Evolutionary conservation across 768 basidiomycete species (phyloP).

Genomic region (Sistotremastrum suecicum): DNA sequence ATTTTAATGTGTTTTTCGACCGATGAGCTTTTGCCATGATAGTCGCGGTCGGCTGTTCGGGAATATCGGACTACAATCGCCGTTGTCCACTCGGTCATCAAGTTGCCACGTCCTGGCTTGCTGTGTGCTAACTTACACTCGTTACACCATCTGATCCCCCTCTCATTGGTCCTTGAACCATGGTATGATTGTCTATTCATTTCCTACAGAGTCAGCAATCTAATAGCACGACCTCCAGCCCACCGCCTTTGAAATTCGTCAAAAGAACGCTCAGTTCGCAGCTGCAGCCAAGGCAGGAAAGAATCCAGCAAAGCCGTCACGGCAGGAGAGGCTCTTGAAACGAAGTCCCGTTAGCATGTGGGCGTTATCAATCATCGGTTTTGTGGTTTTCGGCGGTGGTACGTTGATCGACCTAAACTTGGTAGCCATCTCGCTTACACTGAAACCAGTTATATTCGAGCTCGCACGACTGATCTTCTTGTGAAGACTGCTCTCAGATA

Average conservation of each 20-base stretch:
- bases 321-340: constrained; percentile 57
- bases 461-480: constrained; percentile 52
- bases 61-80: no score
- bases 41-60: no score
- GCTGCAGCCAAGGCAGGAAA: constrained; percentile 60
- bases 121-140: no score
- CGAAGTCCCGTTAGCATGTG: constrained; percentile 62
- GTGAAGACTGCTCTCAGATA: constrained; percentile 16
- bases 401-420: constrained; percentile 13
- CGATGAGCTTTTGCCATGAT: no score
- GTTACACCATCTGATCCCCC: no score
- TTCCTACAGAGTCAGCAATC: no score
- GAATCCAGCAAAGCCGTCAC: constrained; percentile 57
- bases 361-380: constrained; percentile 60
- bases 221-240: constrained; percentile 30
- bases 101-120: no score
- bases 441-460: constrained; percentile 55
- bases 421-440: constrained; percentile 1
- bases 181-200: no score
- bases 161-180: no score
- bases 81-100: no score
- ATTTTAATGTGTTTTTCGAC: constrained; percentile 26
- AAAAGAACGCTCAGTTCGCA: constrained; percentile 70
- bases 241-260: constrained; percentile 70
- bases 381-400: constrained; percentile 76